A percentile compares a stretch with the other conserved stretches of the same genome.
Conservation (phyloP, 352 stramenopile genomes). For the Phytophthora megakarya region DNA sequence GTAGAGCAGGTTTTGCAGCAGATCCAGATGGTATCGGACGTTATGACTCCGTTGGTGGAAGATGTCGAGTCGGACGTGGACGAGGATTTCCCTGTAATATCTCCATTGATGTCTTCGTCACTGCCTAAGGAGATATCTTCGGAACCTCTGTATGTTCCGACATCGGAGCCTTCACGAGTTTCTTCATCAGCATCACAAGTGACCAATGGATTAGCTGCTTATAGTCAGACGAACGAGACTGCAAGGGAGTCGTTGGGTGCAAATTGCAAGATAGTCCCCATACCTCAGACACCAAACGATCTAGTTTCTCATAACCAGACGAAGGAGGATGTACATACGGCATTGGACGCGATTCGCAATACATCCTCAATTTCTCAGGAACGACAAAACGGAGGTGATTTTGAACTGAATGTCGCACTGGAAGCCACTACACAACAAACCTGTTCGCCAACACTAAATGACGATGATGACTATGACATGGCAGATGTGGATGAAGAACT, state of each 20-base stretch:
- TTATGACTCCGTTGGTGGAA: slow-evolving; percentile 17
- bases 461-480: slow-evolving; percentile 26
- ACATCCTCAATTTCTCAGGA: slow-evolving; percentile 4
- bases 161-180: background rate
- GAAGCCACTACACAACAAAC: slow-evolving; percentile 9
- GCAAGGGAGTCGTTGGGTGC: slow-evolving; percentile 12
- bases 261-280: slow-evolving; percentile 10
- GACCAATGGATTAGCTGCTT: background rate
- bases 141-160: background rate
- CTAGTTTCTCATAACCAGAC: too few relatives aligned
- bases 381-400: background rate
- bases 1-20: background rate
- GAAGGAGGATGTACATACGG: too few relatives aligned
- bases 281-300: too few relatives aligned
- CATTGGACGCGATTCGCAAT: slow-evolving; percentile 19
- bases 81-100: slow-evolving; percentile 52
- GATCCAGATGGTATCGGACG: background rate
- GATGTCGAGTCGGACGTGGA: slow-evolving; percentile 66
- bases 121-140: background rate
- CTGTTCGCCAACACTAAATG: background rate
- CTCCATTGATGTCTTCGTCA: background rate
- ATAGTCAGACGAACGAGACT: slow-evolving; percentile 16
- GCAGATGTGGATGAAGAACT: slow-evolving; percentile 50
- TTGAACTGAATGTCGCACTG: background rate
- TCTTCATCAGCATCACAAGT: background rate